Evolutionary conservation across 2,329 filamentous ascomycete genomes (phyloP).

Genomic region (Alternaria burnsii): DNA sequence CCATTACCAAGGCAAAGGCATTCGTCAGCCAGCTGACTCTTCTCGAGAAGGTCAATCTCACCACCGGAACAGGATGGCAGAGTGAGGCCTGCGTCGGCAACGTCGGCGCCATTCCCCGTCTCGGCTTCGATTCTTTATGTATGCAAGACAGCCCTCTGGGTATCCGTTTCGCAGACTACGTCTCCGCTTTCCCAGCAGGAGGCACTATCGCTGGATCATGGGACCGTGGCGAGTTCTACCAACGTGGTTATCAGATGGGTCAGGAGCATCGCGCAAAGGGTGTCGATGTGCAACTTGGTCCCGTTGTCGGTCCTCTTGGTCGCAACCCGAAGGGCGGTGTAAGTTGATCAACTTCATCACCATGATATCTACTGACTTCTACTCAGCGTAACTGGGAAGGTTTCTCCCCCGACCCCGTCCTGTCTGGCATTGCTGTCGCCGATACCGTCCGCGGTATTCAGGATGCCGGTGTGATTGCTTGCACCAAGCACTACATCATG

Average conservation of each 20-base stretch:
- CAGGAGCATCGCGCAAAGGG: constrained; percentile 78
- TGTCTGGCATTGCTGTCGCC: constrained; percentile 76
- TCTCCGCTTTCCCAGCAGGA: constrained; percentile 81
- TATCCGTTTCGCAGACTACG: constrained; percentile 79
- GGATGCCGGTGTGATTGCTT: constrained; percentile 81
- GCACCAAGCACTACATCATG: constrained; percentile 68
- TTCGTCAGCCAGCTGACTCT: constrained; percentile 87
- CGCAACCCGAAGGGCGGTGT: constrained; percentile 70
- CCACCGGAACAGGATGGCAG: constrained; percentile 82
- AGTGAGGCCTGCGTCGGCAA: constrained; percentile 70
- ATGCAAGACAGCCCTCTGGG: constrained; percentile 87
- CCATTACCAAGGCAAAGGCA: constrained; percentile 76
- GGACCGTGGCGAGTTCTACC: constrained; percentile 74
- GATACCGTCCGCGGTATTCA: constrained; percentile 83
- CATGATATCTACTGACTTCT: constrained; percentile 9
- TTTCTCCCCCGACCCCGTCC: constrained; percentile 76
- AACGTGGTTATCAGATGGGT: constrained; percentile 77
- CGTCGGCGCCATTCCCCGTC: constrained; percentile 70
- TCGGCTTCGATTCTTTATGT: constrained; percentile 78
- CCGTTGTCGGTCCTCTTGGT: constrained; percentile 77
- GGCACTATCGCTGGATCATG: constrained; percentile 85
- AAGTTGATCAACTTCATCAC: constrained; percentile 43
- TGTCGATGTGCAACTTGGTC: constrained; percentile 77
- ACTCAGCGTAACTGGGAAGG: constrained; percentile 48
- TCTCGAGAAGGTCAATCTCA: constrained; percentile 91